These are phyloP conservation scores for Xylariaceae sp. DNA, from an alignment of 2,329 filamentous ascomycete genomes.

Conservation along the genomic window DNA sequence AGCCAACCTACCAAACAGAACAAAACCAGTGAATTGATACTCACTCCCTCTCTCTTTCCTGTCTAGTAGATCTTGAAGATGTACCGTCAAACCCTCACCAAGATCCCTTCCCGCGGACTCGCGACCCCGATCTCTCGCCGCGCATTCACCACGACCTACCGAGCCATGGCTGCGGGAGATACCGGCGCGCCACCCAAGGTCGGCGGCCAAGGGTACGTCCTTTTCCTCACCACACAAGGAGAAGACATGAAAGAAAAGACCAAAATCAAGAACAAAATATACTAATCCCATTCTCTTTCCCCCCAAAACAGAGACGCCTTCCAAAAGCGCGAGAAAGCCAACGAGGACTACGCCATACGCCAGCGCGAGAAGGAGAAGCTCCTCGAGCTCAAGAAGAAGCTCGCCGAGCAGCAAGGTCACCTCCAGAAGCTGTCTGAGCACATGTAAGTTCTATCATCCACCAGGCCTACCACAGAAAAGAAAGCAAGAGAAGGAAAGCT, in stretches of 20 bases:
- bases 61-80: too few relatives aligned
- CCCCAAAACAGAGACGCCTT: conserved; percentile 78
- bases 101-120: conserved; percentile 52
- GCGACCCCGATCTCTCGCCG: conserved; percentile 46
- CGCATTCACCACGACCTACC: conserved; percentile 60
- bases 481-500: conserved; percentile 2
- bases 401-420: conserved; percentile 75
- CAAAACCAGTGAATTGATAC: too few relatives aligned
- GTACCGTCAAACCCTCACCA: conserved; percentile 62
- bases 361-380: conserved; percentile 92
- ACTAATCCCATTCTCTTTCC: too few relatives aligned
- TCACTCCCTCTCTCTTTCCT: too few relatives aligned
- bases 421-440: conserved; percentile 80
- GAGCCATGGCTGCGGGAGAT: conserved; percentile 66
- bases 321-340: conserved; percentile 83
- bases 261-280: conserved; percentile 1
- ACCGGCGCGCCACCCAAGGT: conserved; percentile 57
- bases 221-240: not conserved
- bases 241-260: conserved; percentile 14
- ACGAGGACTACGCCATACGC: conserved; percentile 79
- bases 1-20: too few relatives aligned
- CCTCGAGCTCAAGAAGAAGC: conserved; percentile 65
- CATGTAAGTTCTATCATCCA: conserved; percentile 58
- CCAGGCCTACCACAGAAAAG: not conserved
- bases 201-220: conserved; percentile 50